Evolutionary conservation across 345 rosid species (phyloP).

Genomic region (Populus nigra): DNA sequence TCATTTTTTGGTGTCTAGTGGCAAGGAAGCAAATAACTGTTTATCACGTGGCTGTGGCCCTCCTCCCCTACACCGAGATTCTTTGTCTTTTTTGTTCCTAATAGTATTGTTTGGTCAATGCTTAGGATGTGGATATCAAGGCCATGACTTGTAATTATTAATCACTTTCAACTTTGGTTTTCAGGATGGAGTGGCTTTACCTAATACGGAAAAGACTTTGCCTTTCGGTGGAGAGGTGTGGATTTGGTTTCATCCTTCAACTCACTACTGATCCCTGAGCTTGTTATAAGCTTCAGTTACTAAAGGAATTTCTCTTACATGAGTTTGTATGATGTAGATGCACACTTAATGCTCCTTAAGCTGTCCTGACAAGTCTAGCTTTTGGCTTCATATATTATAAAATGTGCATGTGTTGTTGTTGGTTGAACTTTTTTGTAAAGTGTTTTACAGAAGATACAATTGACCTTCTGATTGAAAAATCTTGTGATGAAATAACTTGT

Average conservation of each 20-base stretch:
- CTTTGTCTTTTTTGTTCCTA: neutral
- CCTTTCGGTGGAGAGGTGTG: conserved; percentile 95
- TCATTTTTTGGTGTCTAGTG: neutral
- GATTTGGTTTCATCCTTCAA: conserved; percentile 20
- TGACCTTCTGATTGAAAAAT: neutral
- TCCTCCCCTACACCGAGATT: neutral
- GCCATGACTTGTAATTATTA: conserved; percentile 15
- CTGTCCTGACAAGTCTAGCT: neutral
- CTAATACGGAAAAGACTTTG: conserved; percentile 83
- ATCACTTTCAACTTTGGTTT: conserved; percentile 14
- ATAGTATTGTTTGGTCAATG: neutral
- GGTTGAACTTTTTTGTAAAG: neutral
- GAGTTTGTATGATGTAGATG: neutral
- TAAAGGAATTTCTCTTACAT: conserved; percentile 7
- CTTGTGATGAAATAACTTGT: neutral
- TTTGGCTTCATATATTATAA: neutral
- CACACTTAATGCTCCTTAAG: neutral
- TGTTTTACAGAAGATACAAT: neutral
- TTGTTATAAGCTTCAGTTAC: conserved; percentile 5
- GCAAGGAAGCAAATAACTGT: neutral
- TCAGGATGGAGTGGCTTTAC: conserved; percentile 94
- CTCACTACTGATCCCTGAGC: conserved; percentile 1
- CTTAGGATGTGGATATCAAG: neutral
- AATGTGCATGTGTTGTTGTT: neutral
- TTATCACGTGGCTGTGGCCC: neutral